Evolutionary conservation across 305 asterid genomes (phyloP).

Genomic region (Solanum aculeatissimum): DNA sequence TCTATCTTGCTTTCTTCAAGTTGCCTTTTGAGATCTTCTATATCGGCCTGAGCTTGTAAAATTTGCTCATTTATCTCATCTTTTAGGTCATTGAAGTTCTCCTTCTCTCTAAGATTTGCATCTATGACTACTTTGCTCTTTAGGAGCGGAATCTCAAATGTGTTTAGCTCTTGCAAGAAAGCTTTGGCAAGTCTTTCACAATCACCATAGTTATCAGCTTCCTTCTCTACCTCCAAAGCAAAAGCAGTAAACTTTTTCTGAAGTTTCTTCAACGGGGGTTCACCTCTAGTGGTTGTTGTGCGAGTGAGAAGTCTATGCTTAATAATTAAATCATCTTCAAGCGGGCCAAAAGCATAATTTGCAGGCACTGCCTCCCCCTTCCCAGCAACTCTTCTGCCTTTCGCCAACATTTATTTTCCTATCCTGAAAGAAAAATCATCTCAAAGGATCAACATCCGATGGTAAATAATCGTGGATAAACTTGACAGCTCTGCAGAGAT

Average conservation of each 20-base stretch:
- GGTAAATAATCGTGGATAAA: not conserved
- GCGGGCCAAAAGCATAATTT: slow-evolving; percentile 88
- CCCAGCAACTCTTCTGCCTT: slow-evolving; percentile 56
- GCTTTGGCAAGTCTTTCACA: slow-evolving; percentile 82
- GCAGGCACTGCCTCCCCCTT: slow-evolving; percentile 61
- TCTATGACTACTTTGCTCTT: slow-evolving; percentile 82
- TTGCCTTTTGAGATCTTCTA: slow-evolving; percentile 85
- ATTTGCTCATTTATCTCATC: slow-evolving; percentile 72
- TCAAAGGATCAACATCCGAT: not conserved
- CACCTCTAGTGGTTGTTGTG: slow-evolving; percentile 92
- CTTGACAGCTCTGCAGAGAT: not conserved
- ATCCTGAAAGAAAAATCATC: slow-evolving; percentile 17
- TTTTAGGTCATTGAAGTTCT: slow-evolving; percentile 68
- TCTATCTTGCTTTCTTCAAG: slow-evolving; percentile 87
- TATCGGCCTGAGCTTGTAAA: slow-evolving; percentile 60
- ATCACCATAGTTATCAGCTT: slow-evolving; percentile 55
- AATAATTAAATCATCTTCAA: slow-evolving; percentile 78
- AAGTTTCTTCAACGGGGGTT: slow-evolving; percentile 88
- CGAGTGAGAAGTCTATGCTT: slow-evolving; percentile 93
- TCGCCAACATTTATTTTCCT: slow-evolving; percentile 51
- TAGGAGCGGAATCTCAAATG: slow-evolving; percentile 78
- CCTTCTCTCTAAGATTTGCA: slow-evolving; percentile 82
- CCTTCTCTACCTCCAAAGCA: slow-evolving; percentile 62
- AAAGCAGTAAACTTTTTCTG: slow-evolving; percentile 81
- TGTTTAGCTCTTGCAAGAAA: slow-evolving; percentile 80